Conservation (phyloP, 352 stramenopile genomes). For the Pythium inflatum region DNA sequence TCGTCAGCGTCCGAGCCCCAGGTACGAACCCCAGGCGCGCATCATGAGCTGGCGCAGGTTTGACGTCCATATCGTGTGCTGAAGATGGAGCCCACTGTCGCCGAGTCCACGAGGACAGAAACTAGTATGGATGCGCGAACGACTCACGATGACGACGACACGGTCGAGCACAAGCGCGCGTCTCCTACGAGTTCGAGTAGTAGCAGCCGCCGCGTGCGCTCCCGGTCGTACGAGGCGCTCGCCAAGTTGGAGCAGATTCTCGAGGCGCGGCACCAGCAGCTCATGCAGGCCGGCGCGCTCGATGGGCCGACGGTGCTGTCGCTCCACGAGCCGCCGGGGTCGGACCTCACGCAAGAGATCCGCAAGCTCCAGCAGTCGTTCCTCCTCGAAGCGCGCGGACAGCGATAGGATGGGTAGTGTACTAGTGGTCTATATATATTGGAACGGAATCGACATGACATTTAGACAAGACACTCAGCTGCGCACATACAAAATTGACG, state of each 20-base stretch:
- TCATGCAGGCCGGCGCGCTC: constrained; percentile 59
- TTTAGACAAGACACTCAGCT: not conserved
- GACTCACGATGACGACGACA: no score
- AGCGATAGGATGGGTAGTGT: constrained; percentile 1
- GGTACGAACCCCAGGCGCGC: no score
- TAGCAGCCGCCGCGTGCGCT: constrained; percentile 30
- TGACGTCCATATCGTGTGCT: no score
- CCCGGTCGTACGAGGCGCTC: constrained; percentile 75
- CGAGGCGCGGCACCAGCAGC: constrained; percentile 66
- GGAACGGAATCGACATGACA: constrained; percentile 24
- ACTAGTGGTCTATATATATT: constrained; percentile 16
- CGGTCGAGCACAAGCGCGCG: no score
- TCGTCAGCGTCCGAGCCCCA: not conserved
- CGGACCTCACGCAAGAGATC: constrained; percentile 38
- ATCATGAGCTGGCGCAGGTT: no score
- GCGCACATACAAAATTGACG: constrained; percentile 24
- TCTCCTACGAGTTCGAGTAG: no score
- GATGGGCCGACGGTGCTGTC: constrained; percentile 2
- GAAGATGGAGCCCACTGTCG: no score
- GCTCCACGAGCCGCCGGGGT: constrained; percentile 1
- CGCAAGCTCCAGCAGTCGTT: constrained; percentile 37
- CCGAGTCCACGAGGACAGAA: no score
- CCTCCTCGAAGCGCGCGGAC: constrained; percentile 13
- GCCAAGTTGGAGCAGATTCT: constrained; percentile 76
- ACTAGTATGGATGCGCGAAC: no score